A percentile compares a stretch with the other conserved stretches of the same genome.
Evolutionary conservation across 2,329 filamentous ascomycete species (phyloP).

Genomic region (Raffaelea albimanens): DNA sequence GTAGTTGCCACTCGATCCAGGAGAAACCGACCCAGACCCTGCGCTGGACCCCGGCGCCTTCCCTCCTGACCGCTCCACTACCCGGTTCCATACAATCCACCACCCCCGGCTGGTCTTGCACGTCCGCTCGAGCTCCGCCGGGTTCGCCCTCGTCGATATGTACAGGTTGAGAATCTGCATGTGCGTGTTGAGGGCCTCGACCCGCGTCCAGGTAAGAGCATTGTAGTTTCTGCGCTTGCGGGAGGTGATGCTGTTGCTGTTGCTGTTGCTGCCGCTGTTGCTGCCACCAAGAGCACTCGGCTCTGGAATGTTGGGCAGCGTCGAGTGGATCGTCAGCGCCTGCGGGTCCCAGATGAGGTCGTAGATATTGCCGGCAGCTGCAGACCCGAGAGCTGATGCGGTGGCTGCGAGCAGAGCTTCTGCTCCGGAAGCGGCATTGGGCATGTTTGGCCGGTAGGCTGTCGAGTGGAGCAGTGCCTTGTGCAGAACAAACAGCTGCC

Average conservation of each 20-base stretch:
- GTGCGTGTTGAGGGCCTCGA: conserved; percentile 57
- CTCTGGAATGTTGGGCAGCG: conserved; percentile 56
- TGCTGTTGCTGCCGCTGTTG: conserved; percentile 8
- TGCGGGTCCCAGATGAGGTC: conserved; percentile 55
- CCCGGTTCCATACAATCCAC: conserved; percentile 60
- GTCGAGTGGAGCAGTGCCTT: conserved; percentile 49
- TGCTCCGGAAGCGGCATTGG: conserved; percentile 16
- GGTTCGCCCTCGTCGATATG: conserved; percentile 31
- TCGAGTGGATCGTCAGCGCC: conserved; percentile 48
- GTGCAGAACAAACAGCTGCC: conserved; percentile 48
- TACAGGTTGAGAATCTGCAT: conserved; percentile 53
- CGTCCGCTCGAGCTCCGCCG: conserved; percentile 46
- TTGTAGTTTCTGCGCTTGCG: neutral
- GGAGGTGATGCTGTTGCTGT: neutral
- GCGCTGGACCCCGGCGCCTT: conserved; percentile 6
- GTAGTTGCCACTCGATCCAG: conserved; percentile 1
- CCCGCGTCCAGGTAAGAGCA: conserved; percentile 41
- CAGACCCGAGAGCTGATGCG: neutral
- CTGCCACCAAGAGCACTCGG: conserved; percentile 14
- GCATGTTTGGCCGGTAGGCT: conserved; percentile 43
- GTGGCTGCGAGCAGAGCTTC: neutral
- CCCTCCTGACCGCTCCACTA: conserved; percentile 28
- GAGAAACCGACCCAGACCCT: too few species aligned
- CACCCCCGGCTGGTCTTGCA: conserved; percentile 58
- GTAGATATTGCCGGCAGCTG: conserved; percentile 37